Percentiles rank a stretch among this genome's conserved stretches.
Evolutionary conservation across 2,329 filamentous ascomycete genomes (phyloP).

Genomic region (Aspergillus awamori): DNA sequence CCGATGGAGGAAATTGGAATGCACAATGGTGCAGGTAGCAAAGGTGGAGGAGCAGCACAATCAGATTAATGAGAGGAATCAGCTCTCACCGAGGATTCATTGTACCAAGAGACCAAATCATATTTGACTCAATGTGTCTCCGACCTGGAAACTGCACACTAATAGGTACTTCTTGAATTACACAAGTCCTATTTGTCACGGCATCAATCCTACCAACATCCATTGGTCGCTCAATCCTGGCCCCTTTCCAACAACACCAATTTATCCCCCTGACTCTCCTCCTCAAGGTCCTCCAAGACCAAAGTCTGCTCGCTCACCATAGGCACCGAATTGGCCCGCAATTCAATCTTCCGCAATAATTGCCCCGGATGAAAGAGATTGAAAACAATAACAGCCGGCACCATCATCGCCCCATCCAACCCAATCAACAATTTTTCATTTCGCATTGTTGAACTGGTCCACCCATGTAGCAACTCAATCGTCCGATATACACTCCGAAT

Average conservation of each 20-base stretch:
- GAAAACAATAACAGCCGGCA: constrained; percentile 44
- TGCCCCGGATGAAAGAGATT: constrained; percentile 40
- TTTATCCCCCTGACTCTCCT: background rate
- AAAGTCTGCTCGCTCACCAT: background rate
- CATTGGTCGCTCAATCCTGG: background rate
- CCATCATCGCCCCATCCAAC: constrained; percentile 48
- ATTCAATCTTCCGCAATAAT: constrained; percentile 19
- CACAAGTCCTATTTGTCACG: no score
- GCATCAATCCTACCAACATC: no score
- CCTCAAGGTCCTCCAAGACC: background rate
- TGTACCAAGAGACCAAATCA: no score
- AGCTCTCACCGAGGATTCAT: no score
- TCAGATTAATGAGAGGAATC: no score
- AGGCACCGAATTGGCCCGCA: background rate
- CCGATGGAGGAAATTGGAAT: background rate
- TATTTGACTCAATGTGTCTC: no score
- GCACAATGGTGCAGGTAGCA: no score
- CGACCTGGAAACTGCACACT: no score
- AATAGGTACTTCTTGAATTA: no score
- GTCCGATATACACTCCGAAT: constrained; percentile 49
- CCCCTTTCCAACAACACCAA: background rate
- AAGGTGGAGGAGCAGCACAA: no score
- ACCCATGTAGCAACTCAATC: constrained; percentile 49
- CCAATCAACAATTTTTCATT: constrained; percentile 49
- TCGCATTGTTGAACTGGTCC: constrained; percentile 48